phyloP scores from a whole-genome alignment of 139 green algal species.

The Chlorella sorokiniana region DNA sequence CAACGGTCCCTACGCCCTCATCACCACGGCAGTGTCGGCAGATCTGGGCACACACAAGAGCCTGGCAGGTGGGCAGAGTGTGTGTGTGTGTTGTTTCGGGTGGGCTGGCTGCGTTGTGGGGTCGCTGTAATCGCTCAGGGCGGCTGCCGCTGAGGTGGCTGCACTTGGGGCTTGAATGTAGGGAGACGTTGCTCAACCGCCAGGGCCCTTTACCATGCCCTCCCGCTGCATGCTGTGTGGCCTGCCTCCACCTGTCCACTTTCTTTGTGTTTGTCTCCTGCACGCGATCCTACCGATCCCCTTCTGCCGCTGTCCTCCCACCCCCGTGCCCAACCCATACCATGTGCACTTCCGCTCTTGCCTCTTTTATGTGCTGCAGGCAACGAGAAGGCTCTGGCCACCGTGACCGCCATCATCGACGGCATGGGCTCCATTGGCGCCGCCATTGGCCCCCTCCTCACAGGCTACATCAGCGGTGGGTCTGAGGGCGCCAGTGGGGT shows the following conservation, averaged over 20 bases:
- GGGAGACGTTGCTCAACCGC: too few species aligned
- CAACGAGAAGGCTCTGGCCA: conserved; percentile 91
- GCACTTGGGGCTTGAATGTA: too few species aligned
- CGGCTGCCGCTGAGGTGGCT: too few species aligned
- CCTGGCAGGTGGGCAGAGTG: conserved; percentile 52
- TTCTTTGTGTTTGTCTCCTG: too few species aligned
- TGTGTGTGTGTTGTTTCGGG: not conserved
- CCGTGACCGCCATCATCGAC: conserved; percentile 97
- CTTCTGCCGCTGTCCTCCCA: not conserved
- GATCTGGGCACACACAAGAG: conserved; percentile 92
- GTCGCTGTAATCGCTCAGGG: not conserved
- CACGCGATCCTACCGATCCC: too few species aligned
- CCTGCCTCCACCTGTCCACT: not conserved
- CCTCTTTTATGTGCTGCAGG: conserved; percentile 31
- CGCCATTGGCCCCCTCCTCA: conserved; percentile 89
- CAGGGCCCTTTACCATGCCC: too few species aligned
- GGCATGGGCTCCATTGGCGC: conserved; percentile 94
- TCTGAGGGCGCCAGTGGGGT: not conserved
- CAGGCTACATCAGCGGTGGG: conserved; percentile 76
- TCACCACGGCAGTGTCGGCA: conserved; percentile 94
- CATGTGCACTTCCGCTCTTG: not conserved
- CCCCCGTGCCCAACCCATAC: not conserved
- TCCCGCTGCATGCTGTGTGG: not conserved
- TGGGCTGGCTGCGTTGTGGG: not conserved
- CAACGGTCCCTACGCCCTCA: conserved; percentile 96